These are phyloP conservation scores for Plectosphaerella plurivora DNA, from an alignment of 2,329 filamentous ascomycete species.

Conservation along the genomic window DNA sequence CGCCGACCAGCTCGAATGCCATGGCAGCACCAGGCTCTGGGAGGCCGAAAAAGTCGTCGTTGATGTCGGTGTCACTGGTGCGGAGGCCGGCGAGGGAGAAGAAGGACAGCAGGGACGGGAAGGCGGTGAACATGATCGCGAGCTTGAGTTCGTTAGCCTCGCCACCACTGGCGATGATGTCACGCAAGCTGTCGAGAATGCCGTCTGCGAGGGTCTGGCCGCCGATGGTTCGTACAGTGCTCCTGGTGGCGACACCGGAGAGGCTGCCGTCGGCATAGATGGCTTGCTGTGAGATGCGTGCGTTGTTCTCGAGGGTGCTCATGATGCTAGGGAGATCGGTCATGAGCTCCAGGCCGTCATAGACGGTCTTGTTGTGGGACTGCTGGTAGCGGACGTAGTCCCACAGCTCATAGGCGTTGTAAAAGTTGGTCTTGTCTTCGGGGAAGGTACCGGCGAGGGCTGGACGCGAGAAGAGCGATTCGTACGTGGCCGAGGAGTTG, in stretches of 20 bases:
- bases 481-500: constrained; percentile 35
- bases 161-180: constrained; percentile 34
- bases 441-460: constrained; percentile 33
- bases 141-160: constrained; percentile 45
- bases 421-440: constrained; percentile 30
- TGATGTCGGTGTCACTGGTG: constrained; percentile 45
- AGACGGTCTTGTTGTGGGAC: constrained; percentile 42
- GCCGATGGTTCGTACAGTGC: constrained; percentile 43
- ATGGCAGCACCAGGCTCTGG: constrained; percentile 71
- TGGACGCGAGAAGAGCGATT: constrained; percentile 29
- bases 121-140: constrained; percentile 48
- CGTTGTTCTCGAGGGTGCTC: constrained; percentile 57
- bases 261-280: constrained; percentile 53
- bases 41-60: constrained; percentile 27
- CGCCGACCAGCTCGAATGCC: constrained; percentile 61
- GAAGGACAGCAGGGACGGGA: constrained; percentile 51
- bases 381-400: constrained; percentile 52
- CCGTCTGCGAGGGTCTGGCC: constrained; percentile 47
- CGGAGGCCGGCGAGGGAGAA: constrained; percentile 44
- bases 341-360: constrained; percentile 27
- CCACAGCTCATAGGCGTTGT: constrained; percentile 49
- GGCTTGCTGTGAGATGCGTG: constrained; percentile 61
- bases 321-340: constrained; percentile 29
- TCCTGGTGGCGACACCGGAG: constrained; percentile 36
- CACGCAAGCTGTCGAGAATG: constrained; percentile 36